Evolutionary conservation across 2,329 filamentous ascomycete genomes (phyloP), one percentile per base, ranked within the genome.

Genomic region (Epichloe sibirici): DNA sequence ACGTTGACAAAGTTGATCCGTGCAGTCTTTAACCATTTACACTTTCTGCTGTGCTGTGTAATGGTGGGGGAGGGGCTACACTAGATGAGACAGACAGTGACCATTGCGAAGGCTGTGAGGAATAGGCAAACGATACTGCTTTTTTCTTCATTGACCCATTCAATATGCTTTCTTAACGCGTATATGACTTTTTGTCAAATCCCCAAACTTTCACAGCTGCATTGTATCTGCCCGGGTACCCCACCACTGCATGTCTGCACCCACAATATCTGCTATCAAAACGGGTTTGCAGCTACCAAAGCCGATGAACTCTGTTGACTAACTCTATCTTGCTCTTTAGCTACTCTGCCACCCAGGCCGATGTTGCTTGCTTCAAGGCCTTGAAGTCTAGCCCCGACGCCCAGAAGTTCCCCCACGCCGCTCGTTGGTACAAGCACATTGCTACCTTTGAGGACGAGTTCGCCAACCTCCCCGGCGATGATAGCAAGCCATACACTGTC

Each of bases 401-500:
- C 65, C 77, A 79, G 71, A 95, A 95, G 79, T 95, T 86, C 83
- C 90, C 91, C 66, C 79, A 95, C 77, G 90, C 86, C 67, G 89
- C 88, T 69, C 86, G 93, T 73, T 98, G 93, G 93, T 96, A 95
- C 84, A 95, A 94, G 83, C 91, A 98, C 83, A 88, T 96, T 69
- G 82, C 87, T 71, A 86, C 87, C 64, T 95, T 88, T 77, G 85
- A 94, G 80, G 79, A 86, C 62, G 91, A 97, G 74, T 97, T 97
- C 78, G 78, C 86, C 65, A 86, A 83, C 59, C 87, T 98, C 50
- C 81, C 89, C 55, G 93, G 93, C 72, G 91, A 97, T 75, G 82
- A 90, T 63, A 86, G 86, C 71, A 90, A 93, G 79, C 78, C 85
- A 61, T 88, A 85, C 78, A 90, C 87, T 65, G 81, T 85, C 69